Evolutionary conservation across 1,139 yeast species (phyloP).

Genomic region (Pichia sp.): DNA sequence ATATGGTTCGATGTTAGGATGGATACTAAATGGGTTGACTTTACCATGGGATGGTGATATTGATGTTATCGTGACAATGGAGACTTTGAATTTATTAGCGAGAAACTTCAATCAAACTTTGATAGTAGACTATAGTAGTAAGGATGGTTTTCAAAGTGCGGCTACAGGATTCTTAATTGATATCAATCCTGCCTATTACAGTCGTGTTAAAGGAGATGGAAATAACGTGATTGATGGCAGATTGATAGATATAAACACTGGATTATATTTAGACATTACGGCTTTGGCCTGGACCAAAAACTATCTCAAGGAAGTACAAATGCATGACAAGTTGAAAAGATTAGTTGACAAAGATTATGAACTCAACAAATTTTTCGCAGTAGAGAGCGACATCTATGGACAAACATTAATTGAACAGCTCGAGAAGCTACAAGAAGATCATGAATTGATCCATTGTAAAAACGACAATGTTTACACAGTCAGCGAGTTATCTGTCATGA

Average conservation of each 20-base stretch:
- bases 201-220: slow-evolving; percentile 37
- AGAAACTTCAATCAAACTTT: slow-evolving; percentile 44
- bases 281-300: slow-evolving; percentile 39
- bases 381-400: slow-evolving; percentile 14
- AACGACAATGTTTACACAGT: slow-evolving; percentile 47
- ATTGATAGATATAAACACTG: slow-evolving; percentile 50
- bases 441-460: slow-evolving; percentile 45
- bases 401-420: slow-evolving; percentile 15
- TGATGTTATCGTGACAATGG: slow-evolving; percentile 51
- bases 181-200: slow-evolving; percentile 40
- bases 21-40: slow-evolving; percentile 57
- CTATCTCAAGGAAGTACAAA: slow-evolving; percentile 24
- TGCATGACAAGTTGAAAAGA: slow-evolving; percentile 25
- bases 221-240: slow-evolving; percentile 57
- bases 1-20: slow-evolving; percentile 57
- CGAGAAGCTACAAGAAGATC: slow-evolving; percentile 23
- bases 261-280: slow-evolving; percentile 58
- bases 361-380: slow-evolving; percentile 24
- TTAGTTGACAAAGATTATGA: slow-evolving; percentile 39
- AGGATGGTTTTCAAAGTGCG: slow-evolving; percentile 33
- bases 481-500: slow-evolving; percentile 43
- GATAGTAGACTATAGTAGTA: slow-evolving; percentile 39
- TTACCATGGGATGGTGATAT: slow-evolving; percentile 64
- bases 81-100: slow-evolving; percentile 39
- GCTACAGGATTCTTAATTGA: slow-evolving; percentile 47